Conservation (phyloP, 116 monocot genomes). For the Papilionanthe hybrid region DNA sequence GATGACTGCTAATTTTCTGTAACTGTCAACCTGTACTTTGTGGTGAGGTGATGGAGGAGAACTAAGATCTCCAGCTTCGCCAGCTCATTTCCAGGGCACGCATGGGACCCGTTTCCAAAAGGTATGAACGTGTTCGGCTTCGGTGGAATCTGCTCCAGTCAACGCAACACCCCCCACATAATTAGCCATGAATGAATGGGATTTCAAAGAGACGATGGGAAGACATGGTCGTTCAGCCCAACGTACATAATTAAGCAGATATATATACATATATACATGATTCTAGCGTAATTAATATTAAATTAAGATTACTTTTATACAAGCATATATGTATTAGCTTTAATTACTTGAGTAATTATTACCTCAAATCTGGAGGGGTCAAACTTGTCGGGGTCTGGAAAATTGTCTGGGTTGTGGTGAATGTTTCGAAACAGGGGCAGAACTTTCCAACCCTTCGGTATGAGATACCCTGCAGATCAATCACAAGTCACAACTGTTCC, state of each 20-base stretch:
- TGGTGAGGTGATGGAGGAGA: slow-evolving; percentile 91
- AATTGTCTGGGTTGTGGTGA: slow-evolving; percentile 78
- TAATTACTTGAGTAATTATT: background rate
- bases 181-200: no score
- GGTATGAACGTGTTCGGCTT: slow-evolving; percentile 92
- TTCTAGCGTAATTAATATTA: no score
- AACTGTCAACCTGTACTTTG: slow-evolving; percentile 65
- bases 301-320: no score
- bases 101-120: slow-evolving; percentile 83
- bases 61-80: slow-evolving; percentile 92
- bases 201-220: no score
- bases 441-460: slow-evolving; percentile 98
- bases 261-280: no score
- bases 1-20: background rate
- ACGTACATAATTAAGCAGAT: no score
- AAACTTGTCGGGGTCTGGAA: slow-evolving; percentile 76
- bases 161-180: background rate
- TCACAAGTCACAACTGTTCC: no score
- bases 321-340: no score
- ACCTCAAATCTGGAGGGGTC: slow-evolving; percentile 98
- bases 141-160: slow-evolving; percentile 44
- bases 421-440: slow-evolving; percentile 89
- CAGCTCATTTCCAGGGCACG: slow-evolving; percentile 91
- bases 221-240: no score
- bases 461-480: slow-evolving; percentile 60